A percentile compares a stretch with the other conserved stretches of the same genome.
These are phyloP conservation scores for Soucietia sequanensis DNA, from an alignment of 805 yeast genomes.

Conservation along the genomic window DNA sequence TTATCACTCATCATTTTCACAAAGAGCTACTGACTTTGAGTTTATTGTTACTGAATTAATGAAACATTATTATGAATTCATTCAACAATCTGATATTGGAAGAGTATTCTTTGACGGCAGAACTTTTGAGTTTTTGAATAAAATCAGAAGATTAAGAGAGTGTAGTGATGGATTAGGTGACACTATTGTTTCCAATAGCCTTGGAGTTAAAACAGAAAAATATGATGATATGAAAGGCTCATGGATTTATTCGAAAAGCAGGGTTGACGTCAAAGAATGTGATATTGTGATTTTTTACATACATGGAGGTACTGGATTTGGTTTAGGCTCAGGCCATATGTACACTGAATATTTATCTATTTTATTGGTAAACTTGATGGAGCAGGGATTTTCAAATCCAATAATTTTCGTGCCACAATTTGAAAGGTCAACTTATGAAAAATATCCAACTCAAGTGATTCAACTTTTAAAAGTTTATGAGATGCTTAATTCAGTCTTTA, in stretches of 20 bases:
- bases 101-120: constrained; percentile 11
- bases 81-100: constrained; percentile 1
- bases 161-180: constrained; percentile 34
- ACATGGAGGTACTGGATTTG: constrained; percentile 36
- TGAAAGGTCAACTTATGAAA: constrained; percentile 4
- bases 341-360: constrained; percentile 46
- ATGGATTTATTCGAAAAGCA: constrained; percentile 30
- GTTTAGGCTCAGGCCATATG: constrained; percentile 36
- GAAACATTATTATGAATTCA: constrained; percentile 4
- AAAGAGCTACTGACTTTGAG: constrained; percentile 18
- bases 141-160: constrained; percentile 27
- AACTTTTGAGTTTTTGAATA: constrained; percentile 29
- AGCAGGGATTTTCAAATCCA: constrained; percentile 52
- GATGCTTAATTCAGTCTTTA: constrained; percentile 11
- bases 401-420: constrained; percentile 32
- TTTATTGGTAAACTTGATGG: constrained; percentile 37
- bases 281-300: constrained; percentile 45
- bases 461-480: constrained; percentile 29
- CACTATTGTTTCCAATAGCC: constrained; percentile 9
- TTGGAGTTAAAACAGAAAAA: not conserved
- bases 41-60: constrained; percentile 8
- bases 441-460: constrained; percentile 24
- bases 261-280: constrained; percentile 15
- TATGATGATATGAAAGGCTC: constrained; percentile 21
- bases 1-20: constrained; percentile 20